Base-by-base conservation (phyloP, 495 filamentous ascomycete species). In the Penicillium canariense region DNA sequence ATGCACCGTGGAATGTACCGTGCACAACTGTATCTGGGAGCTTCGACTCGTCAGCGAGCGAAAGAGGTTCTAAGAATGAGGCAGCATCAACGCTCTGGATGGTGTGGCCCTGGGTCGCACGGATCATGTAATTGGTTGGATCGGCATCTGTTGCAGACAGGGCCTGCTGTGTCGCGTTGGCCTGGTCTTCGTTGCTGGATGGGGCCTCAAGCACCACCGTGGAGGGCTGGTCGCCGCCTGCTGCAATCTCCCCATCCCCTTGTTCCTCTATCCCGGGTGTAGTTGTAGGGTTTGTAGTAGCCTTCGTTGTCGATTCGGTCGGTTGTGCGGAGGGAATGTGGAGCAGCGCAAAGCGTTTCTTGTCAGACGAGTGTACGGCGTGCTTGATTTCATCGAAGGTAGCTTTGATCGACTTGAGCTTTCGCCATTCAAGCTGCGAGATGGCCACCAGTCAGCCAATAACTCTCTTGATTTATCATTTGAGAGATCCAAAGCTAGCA, bases 51-150 rank as follows among this genome's bases (percentile, higher is more conserved):
- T 73, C 58, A 69, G 68, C 18, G 72, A 86, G 58, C 0, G 68
- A 67, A 9, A 97, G 68, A 11, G 85, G 84, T 15, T 76, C 81
- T 12, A 94, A 84, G 14, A 95, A 78, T 0, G 79, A 77, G 22
- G 85, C 83, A 25, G 81, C 81, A 20, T 87, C 84, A 38, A 98
- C 71, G 43, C 75, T 77, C 67, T 76, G 68, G 38, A 81, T 74
- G 43, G 73, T 78, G 74, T 97, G 94, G 44, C 94, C 94, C 74
- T 98, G 94, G 56, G 89, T 94, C 1, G 94, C 94, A 63, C 94
- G 91, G 75, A 98, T 96, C 12, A 96, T 75, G 76, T 83, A 97
- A 66, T 88, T 74, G 1, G 80, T 66, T 0, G 89, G 82, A 34
- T 86, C 72, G 49, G 58, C 22, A 48, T 75, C 73, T 3, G 55